Conservation (phyloP, 768 basidiomycete species). For the Xerocomellus dryophilus region DNA sequence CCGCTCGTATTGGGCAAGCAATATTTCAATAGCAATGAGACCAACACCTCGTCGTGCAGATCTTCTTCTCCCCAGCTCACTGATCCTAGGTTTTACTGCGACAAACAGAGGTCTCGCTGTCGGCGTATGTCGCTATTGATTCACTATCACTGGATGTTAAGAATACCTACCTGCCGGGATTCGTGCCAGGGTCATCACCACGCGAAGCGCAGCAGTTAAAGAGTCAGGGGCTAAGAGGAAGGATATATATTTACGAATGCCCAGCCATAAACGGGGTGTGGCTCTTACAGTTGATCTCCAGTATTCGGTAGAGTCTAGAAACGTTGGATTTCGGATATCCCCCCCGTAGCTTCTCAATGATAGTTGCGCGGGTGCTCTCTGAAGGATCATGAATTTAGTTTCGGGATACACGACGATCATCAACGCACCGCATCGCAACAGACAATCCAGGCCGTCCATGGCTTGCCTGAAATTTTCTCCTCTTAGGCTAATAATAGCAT, state of each 20-base stretch:
- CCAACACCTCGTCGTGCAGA: constrained; percentile 5
- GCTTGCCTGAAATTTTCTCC: constrained; percentile 19
- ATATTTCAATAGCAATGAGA: constrained; percentile 21
- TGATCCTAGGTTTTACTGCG: constrained; percentile 12
- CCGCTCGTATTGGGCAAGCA: constrained; percentile 9
- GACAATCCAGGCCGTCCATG: constrained; percentile 21
- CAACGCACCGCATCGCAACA: constrained; percentile 20
- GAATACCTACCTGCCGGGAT: constrained; percentile 8
- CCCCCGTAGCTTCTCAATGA: constrained; percentile 9
- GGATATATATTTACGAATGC: background rate
- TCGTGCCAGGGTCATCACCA: constrained; percentile 13
- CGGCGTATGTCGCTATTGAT: background rate
- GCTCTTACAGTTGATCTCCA: constrained; percentile 13
- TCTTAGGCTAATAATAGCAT: constrained; percentile 6
- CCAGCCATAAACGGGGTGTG: background rate
- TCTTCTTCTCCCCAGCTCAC: constrained; percentile 4
- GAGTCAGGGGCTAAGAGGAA: background rate
- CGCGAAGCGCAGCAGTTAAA: constrained; percentile 10
- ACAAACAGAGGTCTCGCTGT: background rate
- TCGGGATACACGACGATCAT: background rate
- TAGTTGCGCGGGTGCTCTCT: constrained; percentile 9
- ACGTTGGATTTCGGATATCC: background rate
- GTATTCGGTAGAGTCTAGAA: constrained; percentile 13
- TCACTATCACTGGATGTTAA: too few relatives aligned
- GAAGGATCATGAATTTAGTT: background rate